These are phyloP conservation scores for Axilococcus clingmanii DNA, from an alignment of 139 green algal genomes.

Conservation along the genomic window DNA sequence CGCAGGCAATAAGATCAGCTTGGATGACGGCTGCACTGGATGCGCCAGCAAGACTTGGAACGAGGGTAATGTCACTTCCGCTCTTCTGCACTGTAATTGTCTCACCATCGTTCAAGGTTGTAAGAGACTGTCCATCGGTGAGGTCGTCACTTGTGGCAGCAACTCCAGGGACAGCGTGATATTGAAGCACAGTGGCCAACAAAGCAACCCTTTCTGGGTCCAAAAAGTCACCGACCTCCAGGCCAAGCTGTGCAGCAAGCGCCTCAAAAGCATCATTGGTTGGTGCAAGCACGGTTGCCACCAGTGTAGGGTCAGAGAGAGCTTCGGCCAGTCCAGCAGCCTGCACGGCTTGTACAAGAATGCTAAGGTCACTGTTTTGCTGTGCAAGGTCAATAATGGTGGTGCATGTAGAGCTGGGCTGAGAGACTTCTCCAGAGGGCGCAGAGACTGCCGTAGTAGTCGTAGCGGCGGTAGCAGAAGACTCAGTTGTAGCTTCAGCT, in stretches of 20 bases:
- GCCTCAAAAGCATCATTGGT: conserved; percentile 38
- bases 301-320: conserved; percentile 11
- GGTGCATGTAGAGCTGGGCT: no score
- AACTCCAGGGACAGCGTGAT: conserved; percentile 32
- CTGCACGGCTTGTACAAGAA: conserved; percentile 4
- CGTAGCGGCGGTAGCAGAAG: neutral
- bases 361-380: conserved; percentile 8
- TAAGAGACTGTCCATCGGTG: conserved; percentile 21
- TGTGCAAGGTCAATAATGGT: conserved; percentile 11
- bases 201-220: conserved; percentile 9
- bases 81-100: conserved; percentile 4
- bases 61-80: neutral
- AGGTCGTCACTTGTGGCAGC: conserved; percentile 5
- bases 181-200: conserved; percentile 10
- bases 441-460: neutral
- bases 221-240: conserved; percentile 26
- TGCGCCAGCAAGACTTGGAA: neutral
- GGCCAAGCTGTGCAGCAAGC: conserved; percentile 9
- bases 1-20: conserved; percentile 12
- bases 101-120: conserved; percentile 6
- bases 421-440: no score
- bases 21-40: conserved; percentile 8
- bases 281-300: conserved; percentile 42
- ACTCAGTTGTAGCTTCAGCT: no score
- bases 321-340: conserved; percentile 11